These are phyloP conservation scores for Echites panduratus DNA, from an alignment of 257 asterid species.

Conservation along the genomic window DNA sequence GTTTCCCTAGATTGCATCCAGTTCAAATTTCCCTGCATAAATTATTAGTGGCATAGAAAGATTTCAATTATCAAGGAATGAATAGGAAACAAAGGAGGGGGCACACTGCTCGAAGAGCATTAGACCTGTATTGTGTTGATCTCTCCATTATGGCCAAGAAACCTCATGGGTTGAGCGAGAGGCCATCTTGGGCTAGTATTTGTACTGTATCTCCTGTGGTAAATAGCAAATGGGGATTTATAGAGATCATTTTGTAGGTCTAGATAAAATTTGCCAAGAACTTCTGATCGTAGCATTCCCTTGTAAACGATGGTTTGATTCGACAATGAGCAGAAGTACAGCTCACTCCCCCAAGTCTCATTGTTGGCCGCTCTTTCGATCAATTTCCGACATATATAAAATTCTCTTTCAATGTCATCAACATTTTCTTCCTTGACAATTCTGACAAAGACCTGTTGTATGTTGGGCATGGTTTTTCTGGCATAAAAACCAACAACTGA, in stretches of 20 bases:
- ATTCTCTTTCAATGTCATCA: conserved; percentile 94
- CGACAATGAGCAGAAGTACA: conserved; percentile 94
- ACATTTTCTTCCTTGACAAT: conserved; percentile 75
- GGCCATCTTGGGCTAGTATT: conserved; percentile 99
- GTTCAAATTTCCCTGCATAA: conserved; percentile 85
- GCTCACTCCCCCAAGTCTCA: conserved; percentile 79
- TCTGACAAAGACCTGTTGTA: conserved; percentile 90
- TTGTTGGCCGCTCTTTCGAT: conserved; percentile 67
- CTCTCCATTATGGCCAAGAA: conserved; percentile 99
- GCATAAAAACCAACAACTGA: conserved; percentile 86
- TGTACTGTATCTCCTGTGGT: conserved; percentile 96
- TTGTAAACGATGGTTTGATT: conserved; percentile 95
- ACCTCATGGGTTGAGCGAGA: conserved; percentile 98
- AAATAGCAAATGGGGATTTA: conserved; percentile 89
- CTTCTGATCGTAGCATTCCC: conserved; percentile 97
- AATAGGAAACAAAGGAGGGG: not conserved
- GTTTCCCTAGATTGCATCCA: conserved; percentile 99
- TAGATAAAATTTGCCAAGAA: conserved; percentile 79
- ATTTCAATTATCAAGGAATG: conserved; percentile 6
- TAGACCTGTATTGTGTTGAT: conserved; percentile 95
- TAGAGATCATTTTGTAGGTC: conserved; percentile 76
- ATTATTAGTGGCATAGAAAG: conserved; percentile 18
- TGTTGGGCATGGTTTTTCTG: conserved; percentile 78
- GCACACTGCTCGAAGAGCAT: not conserved
- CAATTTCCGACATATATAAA: conserved; percentile 84